Evolutionary conservation across 768 basidiomycete species (phyloP).

Genomic region (Boletus tomentosulus): DNA sequence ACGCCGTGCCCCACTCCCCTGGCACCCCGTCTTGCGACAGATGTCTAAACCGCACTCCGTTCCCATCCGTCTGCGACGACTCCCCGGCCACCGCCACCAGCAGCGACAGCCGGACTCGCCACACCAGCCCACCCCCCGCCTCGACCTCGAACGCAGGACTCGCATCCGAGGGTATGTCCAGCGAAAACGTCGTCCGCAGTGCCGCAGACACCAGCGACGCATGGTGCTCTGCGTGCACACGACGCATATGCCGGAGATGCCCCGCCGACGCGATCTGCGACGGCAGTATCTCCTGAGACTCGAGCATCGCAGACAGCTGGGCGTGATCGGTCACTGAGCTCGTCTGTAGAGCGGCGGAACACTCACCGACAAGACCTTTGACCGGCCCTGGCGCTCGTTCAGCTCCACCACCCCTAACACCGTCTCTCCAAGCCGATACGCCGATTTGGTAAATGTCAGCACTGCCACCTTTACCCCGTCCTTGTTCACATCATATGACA

Average conservation of each 20-base stretch:
- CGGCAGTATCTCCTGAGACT: constrained; percentile 84
- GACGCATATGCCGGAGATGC: constrained; percentile 51
- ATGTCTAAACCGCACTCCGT: constrained; percentile 50
- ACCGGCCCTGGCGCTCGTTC: constrained; percentile 64
- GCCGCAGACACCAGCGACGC: constrained; percentile 70
- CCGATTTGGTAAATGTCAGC: constrained; percentile 86
- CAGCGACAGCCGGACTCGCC: constrained; percentile 84
- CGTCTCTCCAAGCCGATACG: constrained; percentile 90
- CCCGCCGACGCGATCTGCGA: constrained; percentile 48
- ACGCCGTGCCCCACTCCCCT: constrained; percentile 71
- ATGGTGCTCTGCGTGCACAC: constrained; percentile 84
- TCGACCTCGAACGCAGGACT: constrained; percentile 79
- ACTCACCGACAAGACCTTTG: constrained; percentile 80
- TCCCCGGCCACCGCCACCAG: constrained; percentile 70
- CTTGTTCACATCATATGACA: constrained; percentile 93
- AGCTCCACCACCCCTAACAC: constrained; percentile 85
- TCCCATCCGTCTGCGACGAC: constrained; percentile 40
- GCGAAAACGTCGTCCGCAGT: constrained; percentile 75
- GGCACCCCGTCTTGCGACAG: constrained; percentile 53
- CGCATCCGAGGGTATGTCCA: constrained; percentile 91
- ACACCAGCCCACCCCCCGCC: constrained; percentile 79
- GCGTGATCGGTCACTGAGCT: background rate
- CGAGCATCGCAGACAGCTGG: constrained; percentile 84
- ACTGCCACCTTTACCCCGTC: constrained; percentile 87
- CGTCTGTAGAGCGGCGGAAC: background rate